These are phyloP conservation scores for Saccharomyces pastorianus DNA, from an alignment of 1,139 yeast genomes.

Conservation along the genomic window DNA sequence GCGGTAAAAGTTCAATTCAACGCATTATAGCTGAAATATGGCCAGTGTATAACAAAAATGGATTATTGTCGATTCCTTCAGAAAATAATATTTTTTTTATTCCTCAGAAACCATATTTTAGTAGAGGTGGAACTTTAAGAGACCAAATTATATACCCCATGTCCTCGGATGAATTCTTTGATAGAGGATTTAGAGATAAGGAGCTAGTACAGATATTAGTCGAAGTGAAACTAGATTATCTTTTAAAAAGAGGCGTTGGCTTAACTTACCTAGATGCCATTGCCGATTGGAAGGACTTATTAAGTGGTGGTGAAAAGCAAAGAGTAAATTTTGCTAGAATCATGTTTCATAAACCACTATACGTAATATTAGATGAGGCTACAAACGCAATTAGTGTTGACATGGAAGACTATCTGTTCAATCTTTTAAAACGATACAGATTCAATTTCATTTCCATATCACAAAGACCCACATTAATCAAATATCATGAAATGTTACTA, in stretches of 20 bases:
- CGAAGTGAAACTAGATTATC: slow-evolving; percentile 73
- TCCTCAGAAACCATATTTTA: slow-evolving; percentile 74
- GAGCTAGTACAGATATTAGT: slow-evolving; percentile 60
- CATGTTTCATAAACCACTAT: slow-evolving; percentile 70
- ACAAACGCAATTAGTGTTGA: slow-evolving; percentile 90
- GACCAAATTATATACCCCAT: slow-evolving; percentile 85
- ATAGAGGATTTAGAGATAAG: slow-evolving; percentile 62
- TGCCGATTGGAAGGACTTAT: slow-evolving; percentile 83
- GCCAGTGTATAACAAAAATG: slow-evolving; percentile 69
- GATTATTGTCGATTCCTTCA: slow-evolving; percentile 72
- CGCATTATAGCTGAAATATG: slow-evolving; percentile 82
- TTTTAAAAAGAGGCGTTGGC: slow-evolving; percentile 42
- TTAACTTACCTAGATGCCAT: slow-evolving; percentile 36
- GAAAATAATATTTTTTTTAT: slow-evolving; percentile 65
- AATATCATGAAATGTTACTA: slow-evolving; percentile 69
- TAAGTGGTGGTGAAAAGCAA: slow-evolving; percentile 94
- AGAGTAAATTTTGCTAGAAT: slow-evolving; percentile 85
- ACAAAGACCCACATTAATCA: slow-evolving; percentile 77
- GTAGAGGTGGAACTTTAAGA: slow-evolving; percentile 69
- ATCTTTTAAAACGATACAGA: slow-evolving; percentile 56
- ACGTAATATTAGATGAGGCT: slow-evolving; percentile 84
- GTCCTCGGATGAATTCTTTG: slow-evolving; percentile 70
- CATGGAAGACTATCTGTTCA: slow-evolving; percentile 83
- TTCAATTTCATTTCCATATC: slow-evolving; percentile 79
- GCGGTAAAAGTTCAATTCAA: slow-evolving; percentile 84